Evolutionary conservation across 768 basidiomycete species (phyloP), one percentile per base, ranked within the genome.

Genomic region (Naganishia onofrii): DNA sequence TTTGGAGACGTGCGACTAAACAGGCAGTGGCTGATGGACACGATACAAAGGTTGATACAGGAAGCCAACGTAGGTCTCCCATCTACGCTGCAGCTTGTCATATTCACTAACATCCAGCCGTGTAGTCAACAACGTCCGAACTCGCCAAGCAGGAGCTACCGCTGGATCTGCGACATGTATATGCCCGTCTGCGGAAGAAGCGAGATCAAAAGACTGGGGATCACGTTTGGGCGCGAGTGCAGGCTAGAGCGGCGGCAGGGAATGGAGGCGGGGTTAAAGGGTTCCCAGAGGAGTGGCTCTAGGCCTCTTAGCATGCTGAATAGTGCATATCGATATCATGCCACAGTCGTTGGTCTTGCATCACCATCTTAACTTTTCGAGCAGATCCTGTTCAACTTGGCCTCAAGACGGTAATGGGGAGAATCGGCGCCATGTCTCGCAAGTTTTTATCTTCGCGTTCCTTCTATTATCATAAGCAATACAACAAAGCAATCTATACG

Each of bases 1-100:
- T 95, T 92, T 81, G 87, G 88, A 8, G 84, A 86, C 73, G 86
- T 88, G 1, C 84, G 87, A 31, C 89, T 91, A 90, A 99, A 99
- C 81, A 83, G 95, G 75, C 95, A 94, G 81, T 95, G 92, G 90
- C 91, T 90, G 48, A 90, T 89, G 73, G 94, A 98, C 77, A 85
- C 87, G 19, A 80, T 99, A 67, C 90, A 93, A 76, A 83, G 85
- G 74, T 82, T 99, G 52, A 79, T 97, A 71, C 81, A 80, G n/a
- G 89, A 88, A 75, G 91, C 93, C 12, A 92, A 93, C 79, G 95
- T 96, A 77, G 74, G 92, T 28, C 68, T 46, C 28, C 17, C 8
- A 28, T 63, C n/a, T 56, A 19, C 8, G 0, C 8, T 21, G 4
- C 31, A 31, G 12, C 23, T 68, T 68, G 23, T 15, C 0, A 26